phyloP scores from a whole-genome alignment of 345 rosid genomes.

The Melaleuca quinquenervia region DNA sequence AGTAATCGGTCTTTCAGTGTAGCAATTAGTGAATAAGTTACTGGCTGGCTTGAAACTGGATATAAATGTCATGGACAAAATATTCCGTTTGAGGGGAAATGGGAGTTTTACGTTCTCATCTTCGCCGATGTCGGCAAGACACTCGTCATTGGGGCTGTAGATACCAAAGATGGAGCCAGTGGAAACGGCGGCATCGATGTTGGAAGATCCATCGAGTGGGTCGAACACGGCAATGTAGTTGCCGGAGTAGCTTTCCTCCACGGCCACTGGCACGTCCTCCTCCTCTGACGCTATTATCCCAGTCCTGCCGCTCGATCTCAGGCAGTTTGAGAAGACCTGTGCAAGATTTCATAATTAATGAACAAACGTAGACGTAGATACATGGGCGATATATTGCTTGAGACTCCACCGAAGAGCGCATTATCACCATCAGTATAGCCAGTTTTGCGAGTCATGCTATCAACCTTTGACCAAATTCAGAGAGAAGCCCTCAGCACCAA shows the following conservation, averaged over 20 bases:
- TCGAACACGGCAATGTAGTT: slow-evolving; percentile 89
- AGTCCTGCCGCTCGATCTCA: slow-evolving; percentile 89
- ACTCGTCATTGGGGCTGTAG: slow-evolving; percentile 90
- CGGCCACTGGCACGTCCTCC: slow-evolving; percentile 97
- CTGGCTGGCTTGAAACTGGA: neutral
- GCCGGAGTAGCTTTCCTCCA: slow-evolving; percentile 88
- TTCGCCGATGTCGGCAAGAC: slow-evolving; percentile 58
- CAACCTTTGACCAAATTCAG: neutral
- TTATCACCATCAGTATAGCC: neutral
- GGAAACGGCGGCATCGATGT: slow-evolving; percentile 91
- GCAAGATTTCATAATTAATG: neutral
- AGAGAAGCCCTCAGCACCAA: neutral
- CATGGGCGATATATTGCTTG: neutral
- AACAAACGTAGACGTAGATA: neutral
- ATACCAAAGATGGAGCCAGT: slow-evolving; percentile 96
- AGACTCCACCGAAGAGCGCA: neutral
- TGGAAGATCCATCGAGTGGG: slow-evolving; percentile 95
- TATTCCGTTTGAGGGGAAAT: neutral
- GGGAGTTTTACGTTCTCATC: slow-evolving; percentile 34
- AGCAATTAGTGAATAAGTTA: neutral
- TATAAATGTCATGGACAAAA: neutral
- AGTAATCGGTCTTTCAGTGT: neutral
- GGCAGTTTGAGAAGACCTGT: slow-evolving; percentile 85
- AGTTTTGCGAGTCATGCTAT: neutral
- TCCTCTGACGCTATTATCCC: slow-evolving; percentile 96